Evolutionary conservation across 2,329 filamentous ascomycete genomes (phyloP), one percentile per base, ranked within the genome.

Genomic region (Graphiopsis chlorocephala): DNA sequence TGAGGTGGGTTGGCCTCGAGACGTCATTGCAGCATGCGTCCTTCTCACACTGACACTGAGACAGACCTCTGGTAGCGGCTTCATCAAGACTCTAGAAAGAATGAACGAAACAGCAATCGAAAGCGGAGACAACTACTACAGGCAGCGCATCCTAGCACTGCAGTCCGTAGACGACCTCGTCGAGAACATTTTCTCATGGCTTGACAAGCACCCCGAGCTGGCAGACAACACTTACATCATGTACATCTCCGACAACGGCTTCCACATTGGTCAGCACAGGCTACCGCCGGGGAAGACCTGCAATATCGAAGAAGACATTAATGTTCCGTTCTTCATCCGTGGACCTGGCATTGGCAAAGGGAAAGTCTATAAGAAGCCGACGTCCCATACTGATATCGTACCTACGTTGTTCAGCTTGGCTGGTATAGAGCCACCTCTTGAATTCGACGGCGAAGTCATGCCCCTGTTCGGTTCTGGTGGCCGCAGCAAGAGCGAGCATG

Each of bases 261-360:
- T 42, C 35, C 35, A 42, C 35, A 42, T 42, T 17, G 35, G 35
- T 10, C 35, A 42, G 17, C 35, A 42, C 17, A 42, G 35, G 35
- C 35, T 42, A 4, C 35, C 35, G 1, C 35, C 35, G 17, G 35
- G 35, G 1, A 42, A 42, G 17, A 66, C 68, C 10, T 73, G 69
- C 26, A 69, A 67, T 15, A 76, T 67, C 52, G 74, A 78, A 64
- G 73, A 74, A 47, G 77, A 79, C 57, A 76, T 78, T 62, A 73
- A 78, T 35, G 69, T 79, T 6, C 77, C 77, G 3, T 67, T 79
- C n/a, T 70, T 74, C 23, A 68, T 79, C 35, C 73, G 77, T 25
- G 77, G 77, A 7, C 77, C 77, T 5, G 72, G 72, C 0, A 69
- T 79, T 0, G 69, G 74, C 1, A 66, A 69, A 31, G 71, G 71